Base-by-base conservation (phyloP, 2,329 filamentous ascomycete species). In the Aspergillus hortae region DNA sequence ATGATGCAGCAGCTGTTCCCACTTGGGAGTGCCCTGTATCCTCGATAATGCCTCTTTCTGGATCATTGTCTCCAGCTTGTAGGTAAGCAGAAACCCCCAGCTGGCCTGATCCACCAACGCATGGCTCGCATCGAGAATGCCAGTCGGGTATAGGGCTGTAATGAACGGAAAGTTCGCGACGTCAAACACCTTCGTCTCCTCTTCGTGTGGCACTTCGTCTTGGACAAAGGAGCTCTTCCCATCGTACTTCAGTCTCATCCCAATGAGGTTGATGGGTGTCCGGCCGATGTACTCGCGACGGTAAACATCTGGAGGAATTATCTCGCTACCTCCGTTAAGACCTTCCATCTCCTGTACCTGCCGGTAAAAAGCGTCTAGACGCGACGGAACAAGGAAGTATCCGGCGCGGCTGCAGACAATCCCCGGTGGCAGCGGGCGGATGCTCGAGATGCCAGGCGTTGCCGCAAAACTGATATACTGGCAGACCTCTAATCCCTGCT, bases 11-110 rank as follows among this genome's bases (percentile, higher is more conserved):
- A 42, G 19, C 40, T 21, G 6, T 17, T 42, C 35, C 46, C 46
- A 48, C 36, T 48, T 33, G 4, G 14, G 19, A 30, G 27, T 30
- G 27, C 27, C 27, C 27, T 30, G 3, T 38, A 15, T 21, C 30
- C 21, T 30, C 36, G 46, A 14, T 27, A 32, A 4, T 42, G 17
- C 36, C 6, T n/a, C n/a, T 38, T 41, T 43, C 17, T 33, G 27
- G n/a, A 45, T 36, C 42, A 51, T 52, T 19, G 40, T 40, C 12
- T 50, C 36, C 21, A 58, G 17, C 23, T 59, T 52, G 21, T 52
- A 54, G n/a, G 55, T 57, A 6, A 59, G 32, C n/a, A 59, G 15
- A n/a, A 59, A 59, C 15, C 55, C 57, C 57, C 57, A 59, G 11
- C 33, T 56, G 2, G 51, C 47, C 21, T 25, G 32, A 11, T 59